phyloP scores from a whole-genome alignment of 352 stramenopile species.

The Globisporangium nunn region DNA sequence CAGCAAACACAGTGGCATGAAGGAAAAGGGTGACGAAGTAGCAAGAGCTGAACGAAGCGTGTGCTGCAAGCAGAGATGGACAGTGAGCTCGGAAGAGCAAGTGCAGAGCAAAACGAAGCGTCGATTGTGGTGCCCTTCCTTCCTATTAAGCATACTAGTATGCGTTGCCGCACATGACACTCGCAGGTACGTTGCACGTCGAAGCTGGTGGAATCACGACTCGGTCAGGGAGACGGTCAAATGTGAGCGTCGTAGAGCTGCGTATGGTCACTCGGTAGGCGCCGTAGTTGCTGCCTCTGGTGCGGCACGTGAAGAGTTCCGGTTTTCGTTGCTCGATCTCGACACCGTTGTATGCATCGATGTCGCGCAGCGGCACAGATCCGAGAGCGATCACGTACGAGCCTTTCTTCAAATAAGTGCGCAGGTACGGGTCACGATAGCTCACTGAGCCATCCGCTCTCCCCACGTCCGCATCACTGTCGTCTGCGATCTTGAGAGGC shows the following conservation, averaged over 20 bases:
- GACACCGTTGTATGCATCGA: slow-evolving; percentile 20
- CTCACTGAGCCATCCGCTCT: slow-evolving; percentile 39
- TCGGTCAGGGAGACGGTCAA: not conserved
- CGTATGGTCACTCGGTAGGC: slow-evolving; percentile 32
- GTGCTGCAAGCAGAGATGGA: too few species aligned
- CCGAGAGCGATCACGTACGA: slow-evolving; percentile 36
- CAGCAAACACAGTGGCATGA: too few species aligned
- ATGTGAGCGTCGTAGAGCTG: slow-evolving; percentile 12
- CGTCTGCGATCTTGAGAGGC: slow-evolving; percentile 35
- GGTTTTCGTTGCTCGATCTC: slow-evolving; percentile 18
- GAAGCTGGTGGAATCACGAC: not conserved
- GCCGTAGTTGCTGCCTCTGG: slow-evolving; percentile 16
- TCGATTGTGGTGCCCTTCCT: not conserved
- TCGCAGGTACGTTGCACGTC: not conserved
- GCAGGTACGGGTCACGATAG: slow-evolving; percentile 38
- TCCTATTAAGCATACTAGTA: not conserved
- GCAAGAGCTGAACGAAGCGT: too few species aligned
- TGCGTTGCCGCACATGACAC: not conserved
- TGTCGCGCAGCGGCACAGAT: slow-evolving; percentile 21
- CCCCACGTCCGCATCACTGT: slow-evolving; percentile 16
- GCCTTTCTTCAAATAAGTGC: slow-evolving; percentile 41
- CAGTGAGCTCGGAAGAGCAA: too few species aligned
- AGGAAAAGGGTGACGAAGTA: too few species aligned
- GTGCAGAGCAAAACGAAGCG: not conserved
- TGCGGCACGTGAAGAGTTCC: slow-evolving; percentile 26